Evolutionary conservation across 768 basidiomycete species (phyloP), one percentile per base, ranked within the genome.

Genomic region (Lentinula guzmanii): DNA sequence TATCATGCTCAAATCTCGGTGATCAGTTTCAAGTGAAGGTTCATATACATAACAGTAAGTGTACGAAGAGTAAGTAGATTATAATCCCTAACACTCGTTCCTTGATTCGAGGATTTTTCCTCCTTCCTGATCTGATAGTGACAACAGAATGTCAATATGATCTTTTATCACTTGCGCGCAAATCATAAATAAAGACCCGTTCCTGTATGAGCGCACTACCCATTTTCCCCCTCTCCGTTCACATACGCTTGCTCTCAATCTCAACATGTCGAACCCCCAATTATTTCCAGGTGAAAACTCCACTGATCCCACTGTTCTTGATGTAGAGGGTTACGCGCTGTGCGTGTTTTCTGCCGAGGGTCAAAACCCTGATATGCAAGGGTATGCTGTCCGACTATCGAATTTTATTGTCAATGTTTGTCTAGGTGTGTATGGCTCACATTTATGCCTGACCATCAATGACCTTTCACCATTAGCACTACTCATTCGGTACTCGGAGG

Each of bases 321-420:
- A 31, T 6, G 15, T 58, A 15, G 45, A 16, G 24, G 34, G 43
- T 6, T 59, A 59, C 46, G n/a, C 24, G 46, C 31, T 59, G n/a
- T 59, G 58, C 46, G 58, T 59, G 16, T 46, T 16, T 50, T 16
- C 16, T 5, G n/a, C 8, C 5, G 58, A 59, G n/a, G 62, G 58
- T 10, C n/a, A 58, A 31, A 48, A 63, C 50, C 62, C 56, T 42
- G 62, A 63, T 45, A 63, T 63, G 62, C 62, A 62, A 52, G 62
- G 62, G 4, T 63, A 52, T 21, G 48, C 57, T 6, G 62, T 62
- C 33, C 45, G 62, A 42, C 35, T 62, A 15, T 62, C 62, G 3
- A 52, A 57, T 48, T 58, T 62, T 21, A 58, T 62, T 15, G 62
- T 59, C 16, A 62, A 62, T 42, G 42, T 62, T n/a, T 62, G 62